phyloP scores from a whole-genome alignment of 2,329 filamentous ascomycete species.

The Pseudocercospora vitis region DNA sequence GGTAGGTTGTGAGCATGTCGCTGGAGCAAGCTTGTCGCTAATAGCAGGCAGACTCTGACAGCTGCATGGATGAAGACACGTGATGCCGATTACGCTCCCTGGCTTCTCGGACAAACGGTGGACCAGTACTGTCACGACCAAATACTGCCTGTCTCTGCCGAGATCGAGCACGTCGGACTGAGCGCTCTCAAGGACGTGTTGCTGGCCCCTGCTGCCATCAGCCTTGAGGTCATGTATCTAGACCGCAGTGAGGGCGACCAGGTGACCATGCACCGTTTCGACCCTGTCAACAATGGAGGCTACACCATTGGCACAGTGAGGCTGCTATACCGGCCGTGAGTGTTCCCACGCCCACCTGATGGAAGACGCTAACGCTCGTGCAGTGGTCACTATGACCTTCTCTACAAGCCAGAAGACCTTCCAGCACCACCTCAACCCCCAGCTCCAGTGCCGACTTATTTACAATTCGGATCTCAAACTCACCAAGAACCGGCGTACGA shows the following conservation, averaged over 20 bases:
- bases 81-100: conserved; percentile 67
- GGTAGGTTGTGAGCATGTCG: conserved; percentile 41
- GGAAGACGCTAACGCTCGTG: conserved; percentile 26
- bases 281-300: conserved; percentile 42
- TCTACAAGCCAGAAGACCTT: conserved; percentile 69
- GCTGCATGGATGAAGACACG: conserved; percentile 78
- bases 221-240: conserved; percentile 85
- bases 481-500: conserved; percentile 33
- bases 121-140: conserved; percentile 67
- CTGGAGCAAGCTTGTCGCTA: too few relatives aligned
- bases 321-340: conserved; percentile 66
- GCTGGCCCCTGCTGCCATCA: conserved; percentile 74
- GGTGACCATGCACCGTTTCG: conserved; percentile 70
- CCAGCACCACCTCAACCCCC: conserved; percentile 35
- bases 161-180: conserved; percentile 90
- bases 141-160: conserved; percentile 73
- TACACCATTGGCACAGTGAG: conserved; percentile 62
- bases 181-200: conserved; percentile 74
- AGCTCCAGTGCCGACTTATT: conserved; percentile 35
- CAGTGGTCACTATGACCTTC: conserved; percentile 87
- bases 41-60: conserved; percentile 11
- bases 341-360: conserved; percentile 9
- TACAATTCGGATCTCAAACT: conserved; percentile 35
- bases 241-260: conserved; percentile 77
- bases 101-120: conserved; percentile 63